Conservation (phyloP, 495 filamentous ascomycete genomes). For the Stereocaulon alpinum region DNA sequence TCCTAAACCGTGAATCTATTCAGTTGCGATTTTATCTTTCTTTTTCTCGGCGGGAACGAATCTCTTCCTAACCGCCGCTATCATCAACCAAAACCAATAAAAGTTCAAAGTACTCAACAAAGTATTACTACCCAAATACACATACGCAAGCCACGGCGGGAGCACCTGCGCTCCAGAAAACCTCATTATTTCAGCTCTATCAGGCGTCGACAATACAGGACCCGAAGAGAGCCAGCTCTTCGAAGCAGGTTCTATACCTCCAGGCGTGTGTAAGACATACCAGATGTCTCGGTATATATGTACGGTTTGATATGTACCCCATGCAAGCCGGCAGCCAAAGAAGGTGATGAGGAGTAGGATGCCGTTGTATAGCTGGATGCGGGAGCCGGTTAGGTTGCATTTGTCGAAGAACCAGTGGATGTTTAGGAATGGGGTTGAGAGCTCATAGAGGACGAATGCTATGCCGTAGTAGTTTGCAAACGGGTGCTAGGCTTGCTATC, state of each 20-base stretch:
- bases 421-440: slow-evolving; percentile 83
- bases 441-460: slow-evolving; percentile 93
- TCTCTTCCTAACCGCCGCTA: slow-evolving; percentile 67
- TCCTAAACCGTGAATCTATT: background rate
- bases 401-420: slow-evolving; percentile 99
- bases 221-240: background rate
- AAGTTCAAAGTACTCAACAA: slow-evolving; percentile 80
- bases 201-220: slow-evolving; percentile 22
- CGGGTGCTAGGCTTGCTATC: slow-evolving; percentile 51
- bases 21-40: slow-evolving; percentile 3
- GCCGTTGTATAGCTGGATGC: slow-evolving; percentile 72
- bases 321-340: slow-evolving; percentile 76
- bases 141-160: slow-evolving; percentile 62
- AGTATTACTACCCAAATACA: slow-evolving; percentile 66
- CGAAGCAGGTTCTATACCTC: slow-evolving; percentile 5
- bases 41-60: background rate
- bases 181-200: slow-evolving; percentile 37
- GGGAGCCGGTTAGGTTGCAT: slow-evolving; percentile 77
- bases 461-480: slow-evolving; percentile 86
- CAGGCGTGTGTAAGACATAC: slow-evolving; percentile 40
- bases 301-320: slow-evolving; percentile 72
- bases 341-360: slow-evolving; percentile 57
- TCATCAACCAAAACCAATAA: slow-evolving; percentile 95
- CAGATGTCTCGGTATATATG: slow-evolving; percentile 72
- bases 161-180: slow-evolving; percentile 35